These are phyloP conservation scores for Tetrahymena thermophila DNA, from an alignment of 73 alveolate genomes.

Conservation along the genomic window DNA sequence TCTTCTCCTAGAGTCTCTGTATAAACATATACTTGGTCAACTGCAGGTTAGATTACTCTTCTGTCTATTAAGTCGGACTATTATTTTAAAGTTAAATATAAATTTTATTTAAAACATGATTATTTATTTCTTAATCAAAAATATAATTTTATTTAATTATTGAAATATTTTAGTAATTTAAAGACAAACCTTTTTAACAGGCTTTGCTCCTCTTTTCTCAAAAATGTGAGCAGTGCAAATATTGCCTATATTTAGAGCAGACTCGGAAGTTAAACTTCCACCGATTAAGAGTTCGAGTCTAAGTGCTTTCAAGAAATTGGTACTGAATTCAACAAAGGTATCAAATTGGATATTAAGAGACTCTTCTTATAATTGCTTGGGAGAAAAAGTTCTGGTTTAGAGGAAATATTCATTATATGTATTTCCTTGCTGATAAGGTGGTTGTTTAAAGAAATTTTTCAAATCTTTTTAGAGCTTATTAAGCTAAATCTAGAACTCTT, in stretches of 20 bases:
- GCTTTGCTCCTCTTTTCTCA: not conserved
- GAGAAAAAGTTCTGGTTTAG: not conserved
- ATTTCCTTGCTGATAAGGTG: not conserved
- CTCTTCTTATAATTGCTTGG: not conserved
- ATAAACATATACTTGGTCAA: not conserved
- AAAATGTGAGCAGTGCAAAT: not conserved
- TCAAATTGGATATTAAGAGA: not conserved
- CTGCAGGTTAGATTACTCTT: not conserved
- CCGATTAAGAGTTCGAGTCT: not conserved
- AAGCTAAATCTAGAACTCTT: not conserved
- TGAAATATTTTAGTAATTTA: too few relatives aligned
- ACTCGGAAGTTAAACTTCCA: not conserved
- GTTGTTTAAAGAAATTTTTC: not conserved
- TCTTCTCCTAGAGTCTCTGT: not conserved
- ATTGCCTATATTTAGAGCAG: not conserved
- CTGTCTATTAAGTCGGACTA: not conserved
- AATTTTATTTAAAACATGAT: too few relatives aligned
- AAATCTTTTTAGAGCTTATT: not conserved
- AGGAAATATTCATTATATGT: not conserved
- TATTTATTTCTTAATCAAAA: too few relatives aligned
- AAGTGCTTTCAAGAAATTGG: not conserved
- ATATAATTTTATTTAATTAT: too few relatives aligned
- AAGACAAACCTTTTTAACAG: not conserved
- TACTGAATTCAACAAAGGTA: not conserved
- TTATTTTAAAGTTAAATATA: not conserved